Base-by-base conservation (phyloP, 768 basidiomycete species). In the Piloderma croceum region DNA sequence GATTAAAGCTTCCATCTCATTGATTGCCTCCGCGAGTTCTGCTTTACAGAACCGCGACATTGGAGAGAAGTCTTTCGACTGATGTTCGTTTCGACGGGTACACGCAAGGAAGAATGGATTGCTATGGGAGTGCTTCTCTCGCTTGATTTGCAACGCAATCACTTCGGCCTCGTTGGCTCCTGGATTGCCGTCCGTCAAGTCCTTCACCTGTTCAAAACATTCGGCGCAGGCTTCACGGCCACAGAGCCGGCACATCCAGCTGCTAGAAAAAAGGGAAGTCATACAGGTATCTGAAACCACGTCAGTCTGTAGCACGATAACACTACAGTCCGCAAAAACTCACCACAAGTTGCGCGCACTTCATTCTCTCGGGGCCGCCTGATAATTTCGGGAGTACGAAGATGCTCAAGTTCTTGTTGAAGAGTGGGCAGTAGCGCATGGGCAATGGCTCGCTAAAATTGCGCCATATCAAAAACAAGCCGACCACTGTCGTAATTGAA, bases 161-260 rank as follows among this genome's bases (percentile, higher is more conserved):
- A 73, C 60, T 48, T 79, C 74, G 5, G 65, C 62, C 25, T 69
- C 67, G 7, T 65, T 63, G 4, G 74, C 73, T 23, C 66, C 70
- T 2, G 68, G 61, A 21, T 66, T 69, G 44, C 74, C 75, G 43
- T 67, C 62, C 7, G 82, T 87, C 24, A 85, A 63, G 11, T 80
- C 77, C 41, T 66, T 62, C 38, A 93, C 77, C 48, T 77, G 81
- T 20, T 73, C 68, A 52, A 77, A 87, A 56, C 93, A 96, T 44
- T 89, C 85, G 1, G 80, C 70, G 56, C 93, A 97, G 7, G 86
- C 79, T 61, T 96, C 93, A 7, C 89, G 79, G 4, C 90, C 93
- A 58, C 93, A 97, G 27, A 77, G 57, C n/a, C 84, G 74, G 58
- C 91, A 94, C 76, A 93, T 86, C 80, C 87, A 94, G 22, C 81